Percentiles rank a stretch among this genome's conserved stretches.
These are phyloP conservation scores for Sugiyamaella chiloensis DNA, from an alignment of 805 yeast genomes.

Conservation along the genomic window DNA sequence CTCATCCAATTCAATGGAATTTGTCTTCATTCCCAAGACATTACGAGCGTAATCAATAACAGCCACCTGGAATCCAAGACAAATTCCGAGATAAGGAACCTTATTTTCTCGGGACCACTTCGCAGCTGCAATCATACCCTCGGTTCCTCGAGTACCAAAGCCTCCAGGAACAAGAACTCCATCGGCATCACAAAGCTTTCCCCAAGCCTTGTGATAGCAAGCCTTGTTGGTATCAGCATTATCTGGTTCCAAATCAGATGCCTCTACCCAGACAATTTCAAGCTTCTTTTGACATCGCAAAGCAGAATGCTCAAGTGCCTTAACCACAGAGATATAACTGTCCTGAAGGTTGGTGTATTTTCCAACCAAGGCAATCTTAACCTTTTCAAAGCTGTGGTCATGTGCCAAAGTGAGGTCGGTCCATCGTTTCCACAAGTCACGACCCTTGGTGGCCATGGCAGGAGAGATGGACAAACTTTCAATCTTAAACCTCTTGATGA, in stretches of 20 bases:
- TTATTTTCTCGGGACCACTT: slow-evolving; percentile 97
- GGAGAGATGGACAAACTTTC: slow-evolving; percentile 37
- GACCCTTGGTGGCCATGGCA: slow-evolving; percentile 64
- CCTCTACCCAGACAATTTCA: slow-evolving; percentile 94
- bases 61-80: slow-evolving; percentile 96
- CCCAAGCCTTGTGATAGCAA: slow-evolving; percentile 94
- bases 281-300: slow-evolving; percentile 83
- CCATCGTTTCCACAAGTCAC: slow-evolving; percentile 72
- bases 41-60: slow-evolving; percentile 89
- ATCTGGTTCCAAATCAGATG: slow-evolving; percentile 80
- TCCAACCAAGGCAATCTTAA: slow-evolving; percentile 94
- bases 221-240: slow-evolving; percentile 62
- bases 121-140: slow-evolving; percentile 97
- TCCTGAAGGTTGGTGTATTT: slow-evolving; percentile 95
- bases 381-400: slow-evolving; percentile 81
- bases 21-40: slow-evolving; percentile 57
- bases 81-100: slow-evolving; percentile 93
- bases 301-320: slow-evolving; percentile 92
- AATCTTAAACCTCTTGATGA: slow-evolving; percentile 65
- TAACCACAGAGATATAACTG: slow-evolving; percentile 90
- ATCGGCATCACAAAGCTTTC: slow-evolving; percentile 84
- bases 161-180: slow-evolving; percentile 99
- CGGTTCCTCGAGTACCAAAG: slow-evolving; percentile 94
- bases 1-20: slow-evolving; percentile 75
- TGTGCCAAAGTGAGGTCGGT: slow-evolving; percentile 68